A percentile compares a stretch with the other conserved stretches of the same genome.
Conservation (phyloP, 345 rosid species). For the Murraya koenigii region DNA sequence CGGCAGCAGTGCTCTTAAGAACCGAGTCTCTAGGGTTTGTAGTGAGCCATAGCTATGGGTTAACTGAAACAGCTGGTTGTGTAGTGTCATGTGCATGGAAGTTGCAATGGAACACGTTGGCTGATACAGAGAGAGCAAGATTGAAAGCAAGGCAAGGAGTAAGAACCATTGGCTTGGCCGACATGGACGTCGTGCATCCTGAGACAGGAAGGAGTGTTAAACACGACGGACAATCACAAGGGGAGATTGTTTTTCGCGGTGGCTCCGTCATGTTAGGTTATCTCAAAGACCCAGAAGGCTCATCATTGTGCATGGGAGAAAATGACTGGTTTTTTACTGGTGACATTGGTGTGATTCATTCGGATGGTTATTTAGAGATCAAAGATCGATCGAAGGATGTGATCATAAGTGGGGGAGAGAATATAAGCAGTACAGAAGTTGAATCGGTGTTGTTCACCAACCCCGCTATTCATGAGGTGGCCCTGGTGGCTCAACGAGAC, state of each 20-base stretch:
- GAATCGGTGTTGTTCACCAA: slow-evolving; percentile 31
- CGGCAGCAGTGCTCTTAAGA: too few relatives aligned
- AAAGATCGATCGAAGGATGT: slow-evolving; percentile 36
- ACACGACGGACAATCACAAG: slow-evolving; percentile 26
- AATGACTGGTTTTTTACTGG: slow-evolving; percentile 30
- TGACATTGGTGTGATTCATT: slow-evolving; percentile 33
- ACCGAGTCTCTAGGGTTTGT: slow-evolving; percentile 21
- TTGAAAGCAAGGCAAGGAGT: slow-evolving; percentile 32
- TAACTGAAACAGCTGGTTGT: slow-evolving; percentile 32
- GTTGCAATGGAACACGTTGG: slow-evolving; percentile 25
- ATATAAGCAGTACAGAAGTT: slow-evolving; percentile 26
- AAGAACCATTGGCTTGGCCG: slow-evolving; percentile 21
- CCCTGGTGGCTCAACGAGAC: slow-evolving; percentile 32
- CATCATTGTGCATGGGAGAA: slow-evolving; percentile 9
- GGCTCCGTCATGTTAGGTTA: slow-evolving; percentile 33
- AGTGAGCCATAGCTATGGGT: slow-evolving; percentile 32
- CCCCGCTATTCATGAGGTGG: slow-evolving; percentile 28
- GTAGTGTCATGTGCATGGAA: slow-evolving; percentile 31
- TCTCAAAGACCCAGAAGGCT: slow-evolving; percentile 25
- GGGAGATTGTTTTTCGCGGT: slow-evolving; percentile 29
- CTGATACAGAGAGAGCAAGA: slow-evolving; percentile 9
- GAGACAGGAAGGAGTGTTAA: slow-evolving; percentile 22
- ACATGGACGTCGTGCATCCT: slow-evolving; percentile 23
- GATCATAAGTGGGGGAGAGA: slow-evolving; percentile 35
- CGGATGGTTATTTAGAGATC: slow-evolving; percentile 31